phyloP scores from a whole-genome alignment of 2,329 filamentous ascomycete species.

The Colletotrichum tanaceti region DNA sequence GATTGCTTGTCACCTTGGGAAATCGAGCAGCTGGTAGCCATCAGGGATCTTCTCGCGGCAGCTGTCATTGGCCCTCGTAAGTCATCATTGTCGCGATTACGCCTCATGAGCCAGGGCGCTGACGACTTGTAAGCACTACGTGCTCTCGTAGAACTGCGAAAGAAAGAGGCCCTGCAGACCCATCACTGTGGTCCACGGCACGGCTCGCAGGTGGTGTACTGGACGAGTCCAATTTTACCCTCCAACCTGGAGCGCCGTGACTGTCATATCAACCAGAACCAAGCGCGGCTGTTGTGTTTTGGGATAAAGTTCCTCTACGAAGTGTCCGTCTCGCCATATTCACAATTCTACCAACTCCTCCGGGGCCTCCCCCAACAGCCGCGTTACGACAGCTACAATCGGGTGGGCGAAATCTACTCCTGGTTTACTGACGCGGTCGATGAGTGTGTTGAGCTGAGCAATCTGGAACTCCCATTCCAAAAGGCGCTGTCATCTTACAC shows the following conservation, averaged over 20 bases:
- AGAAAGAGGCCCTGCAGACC: slow-evolving; percentile 20
- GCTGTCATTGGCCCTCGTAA: slow-evolving; percentile 32
- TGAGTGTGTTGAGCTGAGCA: slow-evolving; percentile 22
- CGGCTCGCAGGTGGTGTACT: slow-evolving; percentile 26
- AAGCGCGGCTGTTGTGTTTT: slow-evolving; percentile 30
- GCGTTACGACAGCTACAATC: slow-evolving; percentile 33
- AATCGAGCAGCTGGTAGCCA: slow-evolving; percentile 31
- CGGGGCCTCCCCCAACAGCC: slow-evolving; percentile 25
- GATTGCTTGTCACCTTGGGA: slow-evolving; percentile 34
- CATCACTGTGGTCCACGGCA: slow-evolving; percentile 31
- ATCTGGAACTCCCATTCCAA: slow-evolving; percentile 8
- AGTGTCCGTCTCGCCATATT: slow-evolving; percentile 21
- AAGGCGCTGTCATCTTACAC: slow-evolving; percentile 9
- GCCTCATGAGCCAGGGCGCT: not conserved
- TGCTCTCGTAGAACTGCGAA: slow-evolving; percentile 31
- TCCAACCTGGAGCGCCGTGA: slow-evolving; percentile 26
- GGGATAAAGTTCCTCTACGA: slow-evolving; percentile 30
- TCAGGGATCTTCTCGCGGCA: slow-evolving; percentile 24
- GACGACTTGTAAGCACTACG: slow-evolving; percentile 11
- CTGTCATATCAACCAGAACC: slow-evolving; percentile 38
- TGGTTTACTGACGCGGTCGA: slow-evolving; percentile 35
- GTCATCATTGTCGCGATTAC: not conserved
- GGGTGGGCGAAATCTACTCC: slow-evolving; percentile 29
- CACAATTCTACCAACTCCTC: slow-evolving; percentile 29
- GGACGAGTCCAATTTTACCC: slow-evolving; percentile 25